Conservation (phyloP, 1,284 basidiomycete genomes). For the Agroathelia rolfsii region DNA sequence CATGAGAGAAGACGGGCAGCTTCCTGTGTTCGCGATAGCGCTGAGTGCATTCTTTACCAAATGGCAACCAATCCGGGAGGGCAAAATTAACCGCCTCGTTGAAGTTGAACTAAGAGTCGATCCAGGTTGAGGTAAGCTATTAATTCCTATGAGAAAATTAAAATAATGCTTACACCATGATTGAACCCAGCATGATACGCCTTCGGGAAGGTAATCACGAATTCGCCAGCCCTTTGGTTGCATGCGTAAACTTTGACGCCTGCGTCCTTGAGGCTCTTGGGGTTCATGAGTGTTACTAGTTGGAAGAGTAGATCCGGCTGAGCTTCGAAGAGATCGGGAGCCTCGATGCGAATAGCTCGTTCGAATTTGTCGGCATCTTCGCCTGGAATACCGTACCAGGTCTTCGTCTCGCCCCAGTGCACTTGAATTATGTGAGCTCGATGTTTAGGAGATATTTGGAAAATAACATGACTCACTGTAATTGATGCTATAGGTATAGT, state of each 20-base stretch:
- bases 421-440: constrained; percentile 39
- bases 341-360: constrained; percentile 88
- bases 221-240: constrained; percentile 96
- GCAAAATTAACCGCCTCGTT: constrained; percentile 99
- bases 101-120: constrained; percentile 72
- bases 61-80: constrained; percentile 88
- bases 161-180: constrained; percentile 66
- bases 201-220: constrained; percentile 96
- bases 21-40: constrained; percentile 87
- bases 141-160: constrained; percentile 12
- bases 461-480: constrained; percentile 56
- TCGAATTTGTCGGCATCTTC: constrained; percentile 94
- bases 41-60: constrained; percentile 80
- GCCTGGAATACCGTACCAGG: constrained; percentile 98
- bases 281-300: constrained; percentile 97
- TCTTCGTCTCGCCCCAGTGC: constrained; percentile 99
- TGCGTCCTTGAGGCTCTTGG: constrained; percentile 74
- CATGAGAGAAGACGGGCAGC: constrained; percentile 95
- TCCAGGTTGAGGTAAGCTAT: constrained; percentile 10
- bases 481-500: constrained; percentile 95
- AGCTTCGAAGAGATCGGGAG: constrained; percentile 97
- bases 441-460: constrained; percentile 10
- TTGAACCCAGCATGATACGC: constrained; percentile 99
- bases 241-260: constrained; percentile 93
- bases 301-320: constrained; percentile 97